Conservation (phyloP, 2,329 filamentous ascomycete species). For the Bipolaris bicolor region DNA sequence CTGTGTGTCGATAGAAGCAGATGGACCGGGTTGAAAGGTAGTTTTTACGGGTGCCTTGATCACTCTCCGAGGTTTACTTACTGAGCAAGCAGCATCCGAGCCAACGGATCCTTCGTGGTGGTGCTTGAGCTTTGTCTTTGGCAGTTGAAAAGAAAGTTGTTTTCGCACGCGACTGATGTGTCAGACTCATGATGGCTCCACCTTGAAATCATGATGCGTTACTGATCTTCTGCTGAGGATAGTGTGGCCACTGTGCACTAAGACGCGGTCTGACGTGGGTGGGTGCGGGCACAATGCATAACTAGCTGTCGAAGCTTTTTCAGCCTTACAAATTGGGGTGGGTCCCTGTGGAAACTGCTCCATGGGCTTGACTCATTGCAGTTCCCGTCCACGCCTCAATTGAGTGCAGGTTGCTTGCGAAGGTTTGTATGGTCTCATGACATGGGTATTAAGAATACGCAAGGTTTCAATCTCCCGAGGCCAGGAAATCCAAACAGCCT, state of each 20-base stretch:
- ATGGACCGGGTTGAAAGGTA: neutral
- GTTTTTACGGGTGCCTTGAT: neutral
- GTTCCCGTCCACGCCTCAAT: conserved; percentile 7
- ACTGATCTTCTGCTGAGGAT: neutral
- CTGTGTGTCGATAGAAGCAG: neutral
- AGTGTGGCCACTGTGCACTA: conserved; percentile 9
- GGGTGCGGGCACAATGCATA: conserved; percentile 10
- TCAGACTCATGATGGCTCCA: neutral
- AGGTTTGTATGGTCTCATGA: neutral
- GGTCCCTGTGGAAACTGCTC: conserved; percentile 11
- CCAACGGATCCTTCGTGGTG: neutral
- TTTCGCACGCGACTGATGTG: neutral
- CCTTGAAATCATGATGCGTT: neutral
- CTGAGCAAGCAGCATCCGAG: no score
- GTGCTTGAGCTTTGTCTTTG: neutral
- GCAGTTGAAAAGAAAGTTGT: neutral
- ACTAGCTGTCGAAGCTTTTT: conserved; percentile 24
- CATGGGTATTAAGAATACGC: neutral
- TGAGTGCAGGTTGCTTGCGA: neutral
- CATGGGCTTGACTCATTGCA: conserved; percentile 13
- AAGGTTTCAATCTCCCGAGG: neutral
- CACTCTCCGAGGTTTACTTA: neutral
- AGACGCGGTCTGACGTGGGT: conserved; percentile 28
- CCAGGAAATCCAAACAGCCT: neutral
- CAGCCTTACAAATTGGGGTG: conserved; percentile 26